Evolutionary conservation across 1,284 basidiomycete genomes (phyloP).

Genomic region (Malassezia furfur): DNA sequence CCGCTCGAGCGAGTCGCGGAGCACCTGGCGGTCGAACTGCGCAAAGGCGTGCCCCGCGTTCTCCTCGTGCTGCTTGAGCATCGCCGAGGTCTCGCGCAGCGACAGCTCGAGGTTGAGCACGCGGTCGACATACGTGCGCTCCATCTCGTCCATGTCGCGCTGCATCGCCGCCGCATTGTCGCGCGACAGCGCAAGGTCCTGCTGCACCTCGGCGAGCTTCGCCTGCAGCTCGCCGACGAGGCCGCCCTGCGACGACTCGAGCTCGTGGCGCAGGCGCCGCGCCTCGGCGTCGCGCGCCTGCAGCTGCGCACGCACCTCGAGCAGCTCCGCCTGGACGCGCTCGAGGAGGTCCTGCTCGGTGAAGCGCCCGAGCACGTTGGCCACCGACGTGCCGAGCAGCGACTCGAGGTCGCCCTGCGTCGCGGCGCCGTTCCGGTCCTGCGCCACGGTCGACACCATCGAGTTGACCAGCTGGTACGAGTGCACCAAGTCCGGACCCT

Average conservation of each 20-base stretch:
- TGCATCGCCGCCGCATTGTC: slow-evolving; percentile 56
- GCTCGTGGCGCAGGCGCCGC: slow-evolving; percentile 62
- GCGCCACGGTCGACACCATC: slow-evolving; percentile 81
- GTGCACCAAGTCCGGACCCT: slow-evolving; percentile 63
- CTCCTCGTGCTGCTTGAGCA: slow-evolving; percentile 64
- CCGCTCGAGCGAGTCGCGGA: slow-evolving; percentile 55
- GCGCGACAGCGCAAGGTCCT: slow-evolving; percentile 68
- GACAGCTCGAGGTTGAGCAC: slow-evolving; percentile 80
- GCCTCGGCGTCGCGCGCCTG: slow-evolving; percentile 59
- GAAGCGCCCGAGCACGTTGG: slow-evolving; percentile 77
- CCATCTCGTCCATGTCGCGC: slow-evolving; percentile 66
- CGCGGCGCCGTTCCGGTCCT: slow-evolving; percentile 67
- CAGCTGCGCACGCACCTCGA: slow-evolving; percentile 61
- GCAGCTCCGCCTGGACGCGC: slow-evolving; percentile 66
- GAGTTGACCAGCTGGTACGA: slow-evolving; percentile 90
- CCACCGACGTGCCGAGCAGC: slow-evolving; percentile 78
- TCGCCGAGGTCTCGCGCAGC: slow-evolving; percentile 83
- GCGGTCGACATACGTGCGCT: slow-evolving; percentile 70
- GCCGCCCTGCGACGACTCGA: slow-evolving; percentile 70
- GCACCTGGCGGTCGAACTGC: slow-evolving; percentile 43
- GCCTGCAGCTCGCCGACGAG: slow-evolving; percentile 71
- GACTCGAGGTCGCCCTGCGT: slow-evolving; percentile 63
- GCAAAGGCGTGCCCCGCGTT: slow-evolving; percentile 29
- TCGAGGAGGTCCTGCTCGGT: slow-evolving; percentile 81
- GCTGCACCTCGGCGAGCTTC: slow-evolving; percentile 65